Base-by-base conservation (phyloP, 495 filamentous ascomycete species). In the Thermochaetoides thermophila region DNA sequence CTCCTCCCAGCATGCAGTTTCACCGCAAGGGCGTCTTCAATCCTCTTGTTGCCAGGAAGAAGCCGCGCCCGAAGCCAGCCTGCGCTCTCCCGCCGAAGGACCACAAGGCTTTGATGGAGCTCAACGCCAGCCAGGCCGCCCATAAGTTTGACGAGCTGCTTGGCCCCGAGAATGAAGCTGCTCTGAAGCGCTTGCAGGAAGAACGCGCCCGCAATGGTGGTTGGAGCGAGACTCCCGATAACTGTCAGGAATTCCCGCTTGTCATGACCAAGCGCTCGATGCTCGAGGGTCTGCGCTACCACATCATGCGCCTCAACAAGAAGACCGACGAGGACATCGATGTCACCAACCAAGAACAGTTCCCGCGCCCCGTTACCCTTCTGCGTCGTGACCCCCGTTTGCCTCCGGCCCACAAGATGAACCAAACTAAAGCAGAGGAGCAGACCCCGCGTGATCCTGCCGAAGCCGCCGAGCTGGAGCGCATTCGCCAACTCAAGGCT, bases 371-470 rank as follows among this genome's bases (percentile, higher is more conserved):
- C 1, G 79, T 97, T 12, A 69, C 82, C 12, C 57, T 96, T 27
- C 85, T 94, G 52, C 78, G 89, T 22, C 78, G 87, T 7, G 84
- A 93, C 50, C 85, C 87, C n/a, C 69, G 79, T 29, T 68, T 78
- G 34, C 71, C 75, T 26, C 65, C 73, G 5, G 61, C 66, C 10
- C 60, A 68, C 7, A 63, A 61, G 18, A 59, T 59, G 17, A 56
- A 55, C 8, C 63, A 74, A 37, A 66, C 55, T 7, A 63, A 75
- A 37, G 66, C 68, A 39, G 70, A 76, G 32, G 64, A 68, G 29
- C 62, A 74, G 17, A 61, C 58, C 5, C 63, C 66, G 24, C 38
- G 40, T 15, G 49, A 50, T 12, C 50, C 43, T 34, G 61, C 53
- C 44, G 52, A 71, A 61, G 81, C 87, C 37, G 68, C 78, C 11